Evolutionary conservation across 2,329 filamentous ascomycete genomes (phyloP), one percentile per base, ranked within the genome.

Genomic region (Exophiala oligosperma): DNA sequence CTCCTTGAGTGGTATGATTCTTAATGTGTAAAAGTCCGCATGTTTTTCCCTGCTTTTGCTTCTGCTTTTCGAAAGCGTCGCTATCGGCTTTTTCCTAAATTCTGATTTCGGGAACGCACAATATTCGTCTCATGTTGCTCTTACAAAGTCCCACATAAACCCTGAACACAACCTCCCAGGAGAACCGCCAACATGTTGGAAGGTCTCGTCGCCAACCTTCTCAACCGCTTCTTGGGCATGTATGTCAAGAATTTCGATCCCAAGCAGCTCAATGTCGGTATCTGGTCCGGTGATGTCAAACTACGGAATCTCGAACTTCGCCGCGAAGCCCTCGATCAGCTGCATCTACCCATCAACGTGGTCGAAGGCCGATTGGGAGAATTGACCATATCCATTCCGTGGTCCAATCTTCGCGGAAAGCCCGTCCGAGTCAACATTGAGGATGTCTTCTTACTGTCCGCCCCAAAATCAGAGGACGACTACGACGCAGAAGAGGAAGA

Each of bases 211-310:
- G 92, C 94, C 69, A 95, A 93, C 77, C 83, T 99, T 81, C 88
- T 99, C 69, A 99, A 99, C 81, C 90, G 95, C 80, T 97, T 99
- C 78, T 79, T 99, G 85, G 95, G 94, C 83, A 96, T 97, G 89
- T 99, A 99, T 76, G 93, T 99, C 76, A 92, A 96, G 83, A 97
- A 99, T 77, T 99, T 99, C 74, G 94, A 99, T 76, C 91, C 94
- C 54, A 89, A 91, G 70, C 94, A 99, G 79, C 84, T 99, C 66
- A 99, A 99, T 73, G 92, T 99, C 64, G 94, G 95, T 64, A 99
- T 99, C 70, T 99, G 93, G 94, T 96, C 91, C 23, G 94, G 95
- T 68, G 94, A 99, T 79, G 94, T 99, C 70, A 96, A 96, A 77
- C 83, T 99, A 47, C 87, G 88, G 60, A 88, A 99, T 69, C 87